Conservation (phyloP, 164 flowering plant species). For the Magnolia sinica region DNA sequence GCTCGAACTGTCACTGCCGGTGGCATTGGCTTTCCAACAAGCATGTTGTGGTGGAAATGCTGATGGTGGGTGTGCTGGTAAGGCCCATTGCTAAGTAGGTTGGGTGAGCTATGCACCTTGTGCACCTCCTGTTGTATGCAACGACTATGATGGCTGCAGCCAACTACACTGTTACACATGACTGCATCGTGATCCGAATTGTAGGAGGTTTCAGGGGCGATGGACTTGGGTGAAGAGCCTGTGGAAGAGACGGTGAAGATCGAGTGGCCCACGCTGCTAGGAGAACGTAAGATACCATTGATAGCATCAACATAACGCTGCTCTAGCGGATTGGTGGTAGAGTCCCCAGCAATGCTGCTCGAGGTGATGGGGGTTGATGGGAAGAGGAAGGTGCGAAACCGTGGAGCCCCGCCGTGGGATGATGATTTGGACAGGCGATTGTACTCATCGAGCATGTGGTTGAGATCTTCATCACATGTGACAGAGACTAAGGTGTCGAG, state of each 20-base stretch:
- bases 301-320: conserved; percentile 85
- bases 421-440: conserved; percentile 37
- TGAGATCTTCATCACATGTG: conserved; percentile 67
- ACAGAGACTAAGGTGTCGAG: conserved; percentile 79
- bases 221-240: conserved; percentile 55
- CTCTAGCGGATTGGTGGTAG: conserved; percentile 22
- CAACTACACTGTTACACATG: background rate
- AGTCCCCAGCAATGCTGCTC: conserved; percentile 19
- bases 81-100: background rate
- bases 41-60: background rate
- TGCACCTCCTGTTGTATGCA: background rate
- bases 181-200: background rate
- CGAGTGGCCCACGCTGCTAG: background rate
- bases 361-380: conserved; percentile 33
- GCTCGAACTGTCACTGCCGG: background rate
- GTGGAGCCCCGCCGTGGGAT: conserved; percentile 31
- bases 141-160: too few species aligned
- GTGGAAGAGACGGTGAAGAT: conserved; percentile 45
- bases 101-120: conserved; percentile 1
- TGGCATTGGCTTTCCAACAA: background rate
- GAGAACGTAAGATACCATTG: conserved; percentile 51
- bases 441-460: conserved; percentile 75
- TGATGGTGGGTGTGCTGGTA: background rate
- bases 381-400: conserved; percentile 53
- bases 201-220: conserved; percentile 29